A percentile compares a stretch with the other conserved stretches of the same genome.
Conservation (phyloP, 768 basidiomycete genomes). For the Russula sp. region DNA sequence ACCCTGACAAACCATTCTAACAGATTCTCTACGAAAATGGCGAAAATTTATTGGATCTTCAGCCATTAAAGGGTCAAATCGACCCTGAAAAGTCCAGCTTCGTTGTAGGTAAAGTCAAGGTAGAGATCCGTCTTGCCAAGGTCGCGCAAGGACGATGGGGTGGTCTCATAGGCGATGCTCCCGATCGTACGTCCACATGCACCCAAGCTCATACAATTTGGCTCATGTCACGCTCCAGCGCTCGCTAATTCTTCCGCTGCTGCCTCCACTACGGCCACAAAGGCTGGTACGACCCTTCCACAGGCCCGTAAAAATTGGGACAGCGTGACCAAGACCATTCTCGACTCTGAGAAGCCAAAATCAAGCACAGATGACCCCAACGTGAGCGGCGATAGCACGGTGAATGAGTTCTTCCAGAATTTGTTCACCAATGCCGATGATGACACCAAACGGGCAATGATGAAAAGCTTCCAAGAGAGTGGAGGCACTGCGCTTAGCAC, state of each 20-base stretch:
- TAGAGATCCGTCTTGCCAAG: constrained; percentile 81
- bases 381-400: constrained; percentile 79
- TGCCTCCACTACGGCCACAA: constrained; percentile 35
- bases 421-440: constrained; percentile 89
- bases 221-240: constrained; percentile 30
- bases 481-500: constrained; percentile 95
- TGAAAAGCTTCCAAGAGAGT: constrained; percentile 95
- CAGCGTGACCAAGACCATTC: constrained; percentile 65
- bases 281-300: constrained; percentile 37
- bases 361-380: constrained; percentile 78
- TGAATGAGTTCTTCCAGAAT: constrained; percentile 89
- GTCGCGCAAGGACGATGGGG: constrained; percentile 69
- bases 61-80: constrained; percentile 83
- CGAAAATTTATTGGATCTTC: constrained; percentile 65
- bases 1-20: not conserved
- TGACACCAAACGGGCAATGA: constrained; percentile 90
- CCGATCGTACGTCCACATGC: constrained; percentile 57
- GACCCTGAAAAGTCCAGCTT: constrained; percentile 57
- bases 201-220: constrained; percentile 2
- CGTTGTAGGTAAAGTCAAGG: constrained; percentile 80
- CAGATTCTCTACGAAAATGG: constrained; percentile 64
- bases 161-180: constrained; percentile 65
- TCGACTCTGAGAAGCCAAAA: constrained; percentile 65
- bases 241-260: constrained; percentile 33
- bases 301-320: constrained; percentile 86